A percentile compares a stretch with the other conserved stretches of the same genome.
phyloP scores from a whole-genome alignment of 306 rosid genomes.

The Cucurbita maxima region DNA sequence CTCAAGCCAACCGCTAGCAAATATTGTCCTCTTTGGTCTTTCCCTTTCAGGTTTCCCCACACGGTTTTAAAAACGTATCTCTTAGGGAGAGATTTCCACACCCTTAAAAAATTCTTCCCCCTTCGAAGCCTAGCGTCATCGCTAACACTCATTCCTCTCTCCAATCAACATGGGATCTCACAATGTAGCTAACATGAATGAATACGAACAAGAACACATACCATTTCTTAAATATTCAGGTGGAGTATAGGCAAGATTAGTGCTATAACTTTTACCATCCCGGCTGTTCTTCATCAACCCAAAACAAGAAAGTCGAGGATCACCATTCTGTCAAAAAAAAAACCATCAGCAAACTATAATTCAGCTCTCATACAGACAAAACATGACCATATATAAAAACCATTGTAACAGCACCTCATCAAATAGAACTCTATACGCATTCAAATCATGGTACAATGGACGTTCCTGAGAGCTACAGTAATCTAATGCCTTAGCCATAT shows the following conservation, averaged over 20 bases:
- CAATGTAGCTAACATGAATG: neutral
- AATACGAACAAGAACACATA: slow-evolving; percentile 7
- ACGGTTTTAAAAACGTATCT: too few species aligned
- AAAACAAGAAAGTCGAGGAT: slow-evolving; percentile 75
- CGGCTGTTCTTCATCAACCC: slow-evolving; percentile 77
- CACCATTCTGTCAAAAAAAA: slow-evolving; percentile 47
- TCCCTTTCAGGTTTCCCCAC: too few species aligned
- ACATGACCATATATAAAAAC: neutral
- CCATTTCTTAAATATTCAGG: slow-evolving; percentile 77
- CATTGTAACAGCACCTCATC: slow-evolving; percentile 43
- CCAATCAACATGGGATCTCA: too few species aligned
- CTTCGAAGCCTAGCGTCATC: too few species aligned
- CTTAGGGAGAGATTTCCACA: too few species aligned
- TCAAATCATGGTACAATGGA: slow-evolving; percentile 64
- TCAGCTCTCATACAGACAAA: slow-evolving; percentile 4
- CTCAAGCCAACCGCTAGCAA: too few species aligned
- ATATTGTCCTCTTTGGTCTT: too few species aligned
- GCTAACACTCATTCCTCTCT: too few species aligned
- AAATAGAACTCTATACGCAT: slow-evolving; percentile 65
- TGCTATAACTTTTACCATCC: slow-evolving; percentile 82
- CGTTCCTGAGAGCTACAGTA: slow-evolving; percentile 49
- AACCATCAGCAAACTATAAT: slow-evolving; percentile 13
- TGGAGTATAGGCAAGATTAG: slow-evolving; percentile 76
- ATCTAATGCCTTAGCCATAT: slow-evolving; percentile 56
- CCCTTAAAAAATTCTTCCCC: too few species aligned